Conservation (phyloP, 2,329 filamentous ascomycete genomes). For the Cercospora citrullina region DNA sequence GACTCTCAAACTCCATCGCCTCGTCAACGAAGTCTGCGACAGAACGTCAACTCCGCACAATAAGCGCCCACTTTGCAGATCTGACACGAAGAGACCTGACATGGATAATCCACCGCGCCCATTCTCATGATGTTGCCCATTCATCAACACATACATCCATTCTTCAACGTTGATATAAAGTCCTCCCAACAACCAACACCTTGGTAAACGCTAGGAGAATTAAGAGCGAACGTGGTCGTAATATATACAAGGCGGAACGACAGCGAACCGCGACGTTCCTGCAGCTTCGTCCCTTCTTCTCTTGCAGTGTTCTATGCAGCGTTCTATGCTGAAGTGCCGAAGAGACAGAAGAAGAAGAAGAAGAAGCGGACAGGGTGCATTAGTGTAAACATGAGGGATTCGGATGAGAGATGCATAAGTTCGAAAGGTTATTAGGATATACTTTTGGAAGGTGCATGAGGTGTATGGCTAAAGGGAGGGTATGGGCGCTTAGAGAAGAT, state of each 20-base stretch:
- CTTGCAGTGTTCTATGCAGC: neutral
- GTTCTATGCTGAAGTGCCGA: neutral
- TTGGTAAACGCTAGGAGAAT: neutral
- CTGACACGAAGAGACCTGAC: neutral
- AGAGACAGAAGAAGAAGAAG: neutral
- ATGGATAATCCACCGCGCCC: no score
- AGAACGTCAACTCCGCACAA: neutral
- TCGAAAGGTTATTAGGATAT: neutral
- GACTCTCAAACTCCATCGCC: neutral
- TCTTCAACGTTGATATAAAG: no score
- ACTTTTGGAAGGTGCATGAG: neutral
- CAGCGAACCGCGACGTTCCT: neutral
- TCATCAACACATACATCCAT: no score
- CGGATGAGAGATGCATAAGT: neutral
- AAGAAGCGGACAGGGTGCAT: neutral
- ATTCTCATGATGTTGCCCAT: no score
- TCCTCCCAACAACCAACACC: neutral
- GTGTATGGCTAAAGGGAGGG: neutral
- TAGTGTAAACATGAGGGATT: neutral
- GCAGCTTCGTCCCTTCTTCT: neutral
- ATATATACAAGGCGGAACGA: neutral
- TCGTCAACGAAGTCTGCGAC: neutral
- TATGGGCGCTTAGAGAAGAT: neutral
- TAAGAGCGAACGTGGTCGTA: neutral
- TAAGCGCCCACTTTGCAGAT: neutral